A percentile compares a stretch with the other conserved stretches of the same genome.
Conservation (phyloP, 1,284 basidiomycete species). For the Boletellus sp. region DNA sequence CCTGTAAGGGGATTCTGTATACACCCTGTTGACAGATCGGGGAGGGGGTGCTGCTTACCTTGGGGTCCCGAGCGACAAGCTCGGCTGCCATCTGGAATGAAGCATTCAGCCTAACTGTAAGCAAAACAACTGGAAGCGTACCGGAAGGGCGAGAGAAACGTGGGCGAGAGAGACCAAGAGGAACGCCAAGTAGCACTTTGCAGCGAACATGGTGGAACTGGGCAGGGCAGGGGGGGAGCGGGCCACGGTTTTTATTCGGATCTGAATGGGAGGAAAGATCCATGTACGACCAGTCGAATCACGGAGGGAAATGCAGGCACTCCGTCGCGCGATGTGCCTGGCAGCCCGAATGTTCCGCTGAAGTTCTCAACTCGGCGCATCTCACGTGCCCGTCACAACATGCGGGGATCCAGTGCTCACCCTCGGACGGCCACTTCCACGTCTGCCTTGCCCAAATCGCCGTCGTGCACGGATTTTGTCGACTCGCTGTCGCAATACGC, state of each 20-base stretch:
- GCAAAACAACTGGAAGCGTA: conserved; percentile 1
- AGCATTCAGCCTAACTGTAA: not conserved
- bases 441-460: not conserved
- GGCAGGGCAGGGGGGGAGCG: not conserved
- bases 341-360: not conserved
- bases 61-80: conserved; percentile 1
- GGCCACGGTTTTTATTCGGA: conserved; percentile 23
- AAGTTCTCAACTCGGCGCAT: not conserved
- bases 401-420: not conserved
- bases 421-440: not conserved
- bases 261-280: not conserved
- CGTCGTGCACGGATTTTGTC: not conserved
- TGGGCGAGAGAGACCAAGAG: conserved; percentile 22
- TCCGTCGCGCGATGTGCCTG: not conserved
- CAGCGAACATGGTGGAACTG: conserved; percentile 14
- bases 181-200: conserved; percentile 23
- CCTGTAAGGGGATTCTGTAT: conserved; percentile 4
- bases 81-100: conserved; percentile 14
- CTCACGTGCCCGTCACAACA: not conserved
- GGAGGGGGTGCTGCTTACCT: conserved; percentile 15
- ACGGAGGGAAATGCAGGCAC: not conserved
- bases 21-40: not conserved
- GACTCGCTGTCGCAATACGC: not conserved
- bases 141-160: conserved; percentile 25
- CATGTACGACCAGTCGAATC: not conserved